Evolutionary conservation across 1,284 basidiomycete species (phyloP).

Genomic region (Pascua sp.): DNA sequence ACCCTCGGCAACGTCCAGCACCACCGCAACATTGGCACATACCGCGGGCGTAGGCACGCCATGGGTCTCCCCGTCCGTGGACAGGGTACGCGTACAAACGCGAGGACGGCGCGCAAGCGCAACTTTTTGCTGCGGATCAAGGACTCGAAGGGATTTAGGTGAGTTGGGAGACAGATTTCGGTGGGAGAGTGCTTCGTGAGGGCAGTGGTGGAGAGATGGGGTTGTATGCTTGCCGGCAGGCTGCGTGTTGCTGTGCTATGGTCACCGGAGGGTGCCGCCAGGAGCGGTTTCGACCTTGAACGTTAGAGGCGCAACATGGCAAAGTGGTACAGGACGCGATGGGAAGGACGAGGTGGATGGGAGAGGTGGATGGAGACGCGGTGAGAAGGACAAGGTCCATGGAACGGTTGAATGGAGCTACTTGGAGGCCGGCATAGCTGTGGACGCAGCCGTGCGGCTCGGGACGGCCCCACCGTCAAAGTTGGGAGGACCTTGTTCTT

Average conservation of each 20-base stretch:
- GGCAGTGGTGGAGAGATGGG: background rate
- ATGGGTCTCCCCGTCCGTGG: slow-evolving; percentile 56
- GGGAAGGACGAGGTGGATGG: too few species aligned
- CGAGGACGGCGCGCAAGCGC: slow-evolving; percentile 53
- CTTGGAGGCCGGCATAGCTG: too few species aligned
- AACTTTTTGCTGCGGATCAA: slow-evolving; percentile 46
- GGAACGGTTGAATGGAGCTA: too few species aligned
- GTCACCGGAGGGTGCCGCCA: too few species aligned
- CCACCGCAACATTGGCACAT: slow-evolving; percentile 54
- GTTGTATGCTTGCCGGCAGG: background rate
- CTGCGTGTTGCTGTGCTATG: background rate
- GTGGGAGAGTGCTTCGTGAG: background rate
- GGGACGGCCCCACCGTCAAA: too few species aligned
- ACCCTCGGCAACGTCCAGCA: slow-evolving; percentile 55
- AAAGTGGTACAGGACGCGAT: too few species aligned
- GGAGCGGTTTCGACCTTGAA: too few species aligned
- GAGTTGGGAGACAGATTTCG: slow-evolving; percentile 8
- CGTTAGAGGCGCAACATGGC: too few species aligned
- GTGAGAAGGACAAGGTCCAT: too few species aligned
- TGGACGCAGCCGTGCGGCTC: too few species aligned
- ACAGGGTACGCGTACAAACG: slow-evolving; percentile 56
- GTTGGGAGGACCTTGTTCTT: too few species aligned
- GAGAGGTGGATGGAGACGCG: too few species aligned
- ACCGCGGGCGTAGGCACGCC: slow-evolving; percentile 54
- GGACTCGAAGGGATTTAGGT: slow-evolving; percentile 29